These are phyloP conservation scores for Microsporum canis DNA, from an alignment of 2,329 filamentous ascomycete species.

Conservation along the genomic window DNA sequence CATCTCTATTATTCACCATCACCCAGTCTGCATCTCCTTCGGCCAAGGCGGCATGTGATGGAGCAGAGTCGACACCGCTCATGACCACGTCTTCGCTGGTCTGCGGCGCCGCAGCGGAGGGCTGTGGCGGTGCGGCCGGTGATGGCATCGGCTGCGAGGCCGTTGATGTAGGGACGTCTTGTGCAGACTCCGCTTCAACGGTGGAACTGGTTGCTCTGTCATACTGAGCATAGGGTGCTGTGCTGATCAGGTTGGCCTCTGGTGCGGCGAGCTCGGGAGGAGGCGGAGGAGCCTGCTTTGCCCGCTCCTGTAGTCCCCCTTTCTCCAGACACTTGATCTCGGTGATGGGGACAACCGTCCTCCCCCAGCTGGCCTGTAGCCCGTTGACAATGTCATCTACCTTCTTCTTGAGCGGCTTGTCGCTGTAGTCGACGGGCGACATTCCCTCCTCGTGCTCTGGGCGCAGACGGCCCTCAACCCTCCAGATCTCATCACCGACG, in stretches of 20 bases:
- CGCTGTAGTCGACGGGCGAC: slow-evolving; percentile 27
- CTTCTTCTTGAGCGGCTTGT: slow-evolving; percentile 32
- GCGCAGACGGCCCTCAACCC: slow-evolving; percentile 45
- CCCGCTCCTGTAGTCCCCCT: slow-evolving; percentile 57
- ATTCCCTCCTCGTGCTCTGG: slow-evolving; percentile 25
- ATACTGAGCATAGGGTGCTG: neutral
- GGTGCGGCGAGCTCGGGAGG: neutral
- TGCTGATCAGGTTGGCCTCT: neutral
- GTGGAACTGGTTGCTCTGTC: neutral
- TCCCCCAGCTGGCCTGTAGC: slow-evolving; percentile 60
- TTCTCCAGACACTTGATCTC: slow-evolving; percentile 62
- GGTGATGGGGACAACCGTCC: slow-evolving; percentile 53
- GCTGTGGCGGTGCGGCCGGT: slow-evolving; percentile 8
- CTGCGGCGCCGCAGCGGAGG: slow-evolving; percentile 8
- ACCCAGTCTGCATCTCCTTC: slow-evolving; percentile 55
- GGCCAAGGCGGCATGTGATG: slow-evolving; percentile 32
- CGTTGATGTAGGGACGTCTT: neutral
- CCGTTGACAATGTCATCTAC: slow-evolving; percentile 64
- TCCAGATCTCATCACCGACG: slow-evolving; percentile 50
- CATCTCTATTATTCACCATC: slow-evolving; percentile 53
- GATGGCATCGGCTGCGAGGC: neutral
- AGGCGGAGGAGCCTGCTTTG: slow-evolving; percentile 17
- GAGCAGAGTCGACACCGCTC: slow-evolving; percentile 37
- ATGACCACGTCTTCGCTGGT: slow-evolving; percentile 39
- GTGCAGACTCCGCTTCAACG: neutral